Conservation (phyloP, 164 flowering plant species). For the Vitis rotundifolia region DNA sequence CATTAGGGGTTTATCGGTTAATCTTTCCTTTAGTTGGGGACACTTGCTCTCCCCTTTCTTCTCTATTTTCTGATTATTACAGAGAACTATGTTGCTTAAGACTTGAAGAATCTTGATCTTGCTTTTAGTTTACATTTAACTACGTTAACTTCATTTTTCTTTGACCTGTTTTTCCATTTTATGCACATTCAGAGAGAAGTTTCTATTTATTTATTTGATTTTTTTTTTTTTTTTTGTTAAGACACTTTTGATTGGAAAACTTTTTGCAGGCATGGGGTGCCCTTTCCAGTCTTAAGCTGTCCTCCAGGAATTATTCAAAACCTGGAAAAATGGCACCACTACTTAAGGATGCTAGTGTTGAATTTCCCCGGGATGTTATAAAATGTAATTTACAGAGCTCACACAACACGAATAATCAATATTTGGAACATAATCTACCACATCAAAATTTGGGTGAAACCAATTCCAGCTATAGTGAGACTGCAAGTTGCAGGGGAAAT, state of each 20-base stretch:
- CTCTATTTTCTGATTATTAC: not conserved
- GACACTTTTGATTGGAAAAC: not conserved
- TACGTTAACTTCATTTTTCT: not conserved
- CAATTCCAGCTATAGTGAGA: conserved; percentile 18
- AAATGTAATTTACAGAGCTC: conserved; percentile 30
- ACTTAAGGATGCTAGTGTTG: conserved; percentile 25
- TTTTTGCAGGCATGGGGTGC: conserved; percentile 80
- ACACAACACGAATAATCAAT: conserved; percentile 19
- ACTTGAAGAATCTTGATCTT: not conserved
- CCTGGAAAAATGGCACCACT: conserved; percentile 68
- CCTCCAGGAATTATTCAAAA: conserved; percentile 53
- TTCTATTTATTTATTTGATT: not conserved
- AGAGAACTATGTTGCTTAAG: not conserved
- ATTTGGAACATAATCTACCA: conserved; percentile 16
- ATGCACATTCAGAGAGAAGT: not conserved
- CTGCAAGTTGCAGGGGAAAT: conserved; percentile 17
- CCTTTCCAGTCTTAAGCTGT: conserved; percentile 57
- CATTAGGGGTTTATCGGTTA: no score
- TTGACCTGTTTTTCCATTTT: not conserved
- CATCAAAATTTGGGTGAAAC: conserved; percentile 23
- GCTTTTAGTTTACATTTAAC: not conserved
- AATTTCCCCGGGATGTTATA: conserved; percentile 21
- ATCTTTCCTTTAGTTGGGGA: not conserved
- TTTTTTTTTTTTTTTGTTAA: not conserved
- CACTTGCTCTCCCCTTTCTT: not conserved